Conservation (phyloP, 257 asterid genomes). For the Catharanthus roseus region DNA sequence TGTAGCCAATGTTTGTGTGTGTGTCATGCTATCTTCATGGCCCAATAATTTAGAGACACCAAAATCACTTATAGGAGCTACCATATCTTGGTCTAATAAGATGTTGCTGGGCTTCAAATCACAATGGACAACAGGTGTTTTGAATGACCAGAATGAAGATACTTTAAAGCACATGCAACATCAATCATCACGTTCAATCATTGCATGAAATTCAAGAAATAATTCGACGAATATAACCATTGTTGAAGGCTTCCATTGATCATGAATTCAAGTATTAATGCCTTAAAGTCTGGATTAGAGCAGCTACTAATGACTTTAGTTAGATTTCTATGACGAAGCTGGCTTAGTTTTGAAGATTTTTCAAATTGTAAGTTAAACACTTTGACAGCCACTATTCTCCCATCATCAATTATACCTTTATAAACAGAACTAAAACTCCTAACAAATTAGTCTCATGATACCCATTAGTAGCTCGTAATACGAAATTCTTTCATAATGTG, state of each 20-base stretch:
- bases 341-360: constrained; percentile 20
- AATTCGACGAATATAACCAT: constrained; percentile 22
- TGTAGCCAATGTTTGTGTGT: constrained; percentile 27
- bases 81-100: constrained; percentile 27
- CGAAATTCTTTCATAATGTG: constrained; percentile 6
- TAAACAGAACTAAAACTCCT: constrained; percentile 29
- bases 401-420: constrained; percentile 14
- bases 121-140: constrained; percentile 24
- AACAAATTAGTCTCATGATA: constrained; percentile 12
- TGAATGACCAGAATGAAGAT: constrained; percentile 31
- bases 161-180: constrained; percentile 28
- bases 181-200: constrained; percentile 30
- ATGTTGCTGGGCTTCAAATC: constrained; percentile 36
- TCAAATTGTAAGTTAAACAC: constrained; percentile 25
- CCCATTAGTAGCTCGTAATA: constrained; percentile 13
- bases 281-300: constrained; percentile 28
- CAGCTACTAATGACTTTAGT: constrained; percentile 26
- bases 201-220: constrained; percentile 13
- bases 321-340: constrained; percentile 34
- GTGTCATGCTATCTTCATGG: constrained; percentile 17
- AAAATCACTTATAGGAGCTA: constrained; percentile 30
- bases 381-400: constrained; percentile 18
- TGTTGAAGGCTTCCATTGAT: constrained; percentile 33
- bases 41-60: constrained; percentile 25
- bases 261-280: constrained; percentile 31